Evolutionary conservation across 2,329 filamentous ascomycete species (phyloP).

Genomic region (Monilinia laxa): DNA sequence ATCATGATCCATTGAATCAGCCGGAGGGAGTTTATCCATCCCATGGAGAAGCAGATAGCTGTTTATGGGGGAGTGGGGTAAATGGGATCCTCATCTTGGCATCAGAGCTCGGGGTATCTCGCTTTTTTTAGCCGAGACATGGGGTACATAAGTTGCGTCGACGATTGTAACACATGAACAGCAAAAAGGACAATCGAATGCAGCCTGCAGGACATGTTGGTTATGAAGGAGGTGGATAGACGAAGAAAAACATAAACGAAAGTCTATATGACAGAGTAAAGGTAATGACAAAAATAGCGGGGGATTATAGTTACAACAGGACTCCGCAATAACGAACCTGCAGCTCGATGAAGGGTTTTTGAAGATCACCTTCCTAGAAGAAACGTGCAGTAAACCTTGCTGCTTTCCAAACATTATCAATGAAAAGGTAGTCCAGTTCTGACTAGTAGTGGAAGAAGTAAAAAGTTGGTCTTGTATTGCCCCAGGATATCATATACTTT

Average conservation of each 20-base stretch:
- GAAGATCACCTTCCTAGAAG: background rate
- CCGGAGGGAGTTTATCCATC: conserved; percentile 18
- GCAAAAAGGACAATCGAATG: background rate
- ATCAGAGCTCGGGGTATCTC: conserved; percentile 21
- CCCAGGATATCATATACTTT: conserved; percentile 6
- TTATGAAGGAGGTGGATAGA: background rate
- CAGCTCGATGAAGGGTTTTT: background rate
- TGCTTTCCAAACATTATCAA: background rate
- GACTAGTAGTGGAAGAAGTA: background rate
- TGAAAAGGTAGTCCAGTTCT: background rate
- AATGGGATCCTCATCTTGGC: conserved; percentile 14
- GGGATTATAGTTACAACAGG: background rate
- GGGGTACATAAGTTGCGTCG: conserved; percentile 7
- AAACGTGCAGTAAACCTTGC: background rate
- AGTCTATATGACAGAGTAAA: background rate
- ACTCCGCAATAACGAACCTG: background rate
- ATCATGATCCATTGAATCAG: background rate
- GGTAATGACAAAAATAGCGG: background rate
- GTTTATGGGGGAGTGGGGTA: conserved; percentile 19
- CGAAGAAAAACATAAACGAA: background rate
- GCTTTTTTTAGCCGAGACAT: background rate
- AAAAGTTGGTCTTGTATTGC: conserved; percentile 4
- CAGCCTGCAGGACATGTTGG: background rate
- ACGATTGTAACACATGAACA: background rate
- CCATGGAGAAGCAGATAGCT: conserved; percentile 15